These are phyloP conservation scores for Dryas drummondii DNA, from an alignment of 306 rosid species.

Conservation along the genomic window DNA sequence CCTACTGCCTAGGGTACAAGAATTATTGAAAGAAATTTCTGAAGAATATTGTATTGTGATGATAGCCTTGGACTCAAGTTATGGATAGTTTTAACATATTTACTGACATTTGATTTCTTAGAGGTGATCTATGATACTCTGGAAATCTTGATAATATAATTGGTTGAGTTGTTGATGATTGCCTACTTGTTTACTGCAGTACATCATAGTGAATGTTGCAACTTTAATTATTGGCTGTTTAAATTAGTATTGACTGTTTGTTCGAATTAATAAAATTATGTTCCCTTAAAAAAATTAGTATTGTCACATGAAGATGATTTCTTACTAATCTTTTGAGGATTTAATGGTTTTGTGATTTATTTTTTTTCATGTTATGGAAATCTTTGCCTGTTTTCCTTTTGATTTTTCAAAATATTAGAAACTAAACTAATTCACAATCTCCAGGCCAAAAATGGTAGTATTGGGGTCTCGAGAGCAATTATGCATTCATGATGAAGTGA, in stretches of 20 bases:
- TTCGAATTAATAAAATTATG: too few species aligned
- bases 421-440: constrained; percentile 21
- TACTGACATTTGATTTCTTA: not conserved
- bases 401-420: constrained; percentile 9
- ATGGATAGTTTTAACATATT: constrained; percentile 1
- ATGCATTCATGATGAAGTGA: constrained; percentile 87
- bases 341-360: not conserved
- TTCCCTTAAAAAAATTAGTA: too few species aligned
- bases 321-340: not conserved
- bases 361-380: not conserved
- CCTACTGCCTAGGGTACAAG: too few species aligned
- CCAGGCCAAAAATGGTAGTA: constrained; percentile 93
- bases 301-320: constrained; percentile 1
- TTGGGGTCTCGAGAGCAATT: constrained; percentile 94
- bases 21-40: too few species aligned
- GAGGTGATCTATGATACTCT: not conserved
- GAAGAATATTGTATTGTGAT: too few species aligned
- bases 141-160: not conserved
- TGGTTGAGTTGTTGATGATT: constrained; percentile 2
- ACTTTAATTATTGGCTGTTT: not conserved
- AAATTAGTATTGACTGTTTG: not conserved
- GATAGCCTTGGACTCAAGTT: not conserved
- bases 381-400: not conserved
- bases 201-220: not conserved
- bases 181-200: not conserved